phyloP scores from a whole-genome alignment of 2,329 filamentous ascomycete genomes.

The Botrytis fabae region DNA sequence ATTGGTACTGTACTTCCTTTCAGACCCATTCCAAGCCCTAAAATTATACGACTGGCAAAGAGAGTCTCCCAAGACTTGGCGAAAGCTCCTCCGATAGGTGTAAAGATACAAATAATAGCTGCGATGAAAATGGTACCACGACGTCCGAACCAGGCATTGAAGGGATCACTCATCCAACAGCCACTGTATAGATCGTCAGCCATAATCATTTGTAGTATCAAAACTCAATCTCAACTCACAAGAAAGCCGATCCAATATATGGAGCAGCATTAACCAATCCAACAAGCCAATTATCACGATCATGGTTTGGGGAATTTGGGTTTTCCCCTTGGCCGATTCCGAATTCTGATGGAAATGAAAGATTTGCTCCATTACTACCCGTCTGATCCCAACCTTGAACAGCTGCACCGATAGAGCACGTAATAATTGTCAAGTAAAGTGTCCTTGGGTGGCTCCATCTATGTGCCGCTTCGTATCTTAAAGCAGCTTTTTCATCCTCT shows the following conservation, averaged over 20 bases:
- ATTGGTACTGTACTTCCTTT: slow-evolving; percentile 51
- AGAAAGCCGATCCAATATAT: slow-evolving; percentile 51
- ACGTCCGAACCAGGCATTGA: slow-evolving; percentile 64
- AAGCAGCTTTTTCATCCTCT: slow-evolving; percentile 57
- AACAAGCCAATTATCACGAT: slow-evolving; percentile 49
- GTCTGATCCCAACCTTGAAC: slow-evolving; percentile 49
- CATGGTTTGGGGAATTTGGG: slow-evolving; percentile 1
- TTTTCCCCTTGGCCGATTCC: slow-evolving; percentile 45
- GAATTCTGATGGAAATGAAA: slow-evolving; percentile 49
- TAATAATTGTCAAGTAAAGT: slow-evolving; percentile 65
- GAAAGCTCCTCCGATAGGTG: slow-evolving; percentile 60
- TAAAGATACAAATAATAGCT: slow-evolving; percentile 56
- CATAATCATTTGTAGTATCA: slow-evolving; percentile 29
- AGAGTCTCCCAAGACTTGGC: slow-evolving; percentile 60
- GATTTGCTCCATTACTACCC: slow-evolving; percentile 49
- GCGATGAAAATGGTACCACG: slow-evolving; percentile 73
- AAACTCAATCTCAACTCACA: slow-evolving; percentile 24
- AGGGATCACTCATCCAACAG: slow-evolving; percentile 67
- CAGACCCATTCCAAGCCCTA: slow-evolving; percentile 62
- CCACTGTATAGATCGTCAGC: slow-evolving; percentile 49
- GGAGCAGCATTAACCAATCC: slow-evolving; percentile 58
- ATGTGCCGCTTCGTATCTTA: slow-evolving; percentile 64
- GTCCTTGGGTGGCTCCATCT: slow-evolving; percentile 65
- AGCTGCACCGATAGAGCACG: slow-evolving; percentile 67
- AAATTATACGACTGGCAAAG: slow-evolving; percentile 53